Evolutionary conservation across 257 asterid genomes (phyloP).

Genomic region (Oldenlandia corymbosa): DNA sequence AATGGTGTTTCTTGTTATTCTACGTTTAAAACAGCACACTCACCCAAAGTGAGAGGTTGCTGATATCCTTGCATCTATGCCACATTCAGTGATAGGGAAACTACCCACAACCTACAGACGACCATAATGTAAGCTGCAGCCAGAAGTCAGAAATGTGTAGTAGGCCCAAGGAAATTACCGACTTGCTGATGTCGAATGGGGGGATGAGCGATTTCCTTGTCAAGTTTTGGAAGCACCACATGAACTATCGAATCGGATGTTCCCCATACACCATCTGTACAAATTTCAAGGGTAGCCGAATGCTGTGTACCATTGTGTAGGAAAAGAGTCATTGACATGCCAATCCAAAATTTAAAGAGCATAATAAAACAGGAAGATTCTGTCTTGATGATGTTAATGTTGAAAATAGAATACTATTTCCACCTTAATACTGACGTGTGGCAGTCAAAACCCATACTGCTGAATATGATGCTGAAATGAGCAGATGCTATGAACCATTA

Average conservation of each 20-base stretch:
- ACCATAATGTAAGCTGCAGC: background rate
- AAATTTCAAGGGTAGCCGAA: background rate
- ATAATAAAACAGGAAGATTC: background rate
- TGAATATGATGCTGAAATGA: background rate
- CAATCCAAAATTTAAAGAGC: background rate
- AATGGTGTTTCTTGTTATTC: too few relatives aligned
- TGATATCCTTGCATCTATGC: background rate
- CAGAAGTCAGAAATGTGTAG: too few relatives aligned
- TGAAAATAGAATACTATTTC: background rate
- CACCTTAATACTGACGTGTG: constrained; percentile 1
- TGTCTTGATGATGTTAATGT: too few relatives aligned
- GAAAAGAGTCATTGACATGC: background rate
- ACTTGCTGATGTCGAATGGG: background rate
- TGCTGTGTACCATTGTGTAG: background rate
- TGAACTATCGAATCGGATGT: background rate
- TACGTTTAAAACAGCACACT: background rate
- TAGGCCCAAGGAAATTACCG: too few relatives aligned
- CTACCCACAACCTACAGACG: background rate
- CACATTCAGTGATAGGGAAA: background rate
- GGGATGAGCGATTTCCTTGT: background rate
- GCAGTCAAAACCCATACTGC: background rate
- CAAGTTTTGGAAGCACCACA: constrained; percentile 1
- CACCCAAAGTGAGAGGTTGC: background rate
- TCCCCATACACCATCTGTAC: background rate
- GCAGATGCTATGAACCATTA: background rate